Base-by-base conservation (phyloP, 768 basidiomycete genomes). In the Xanthoconium stramineum region DNA sequence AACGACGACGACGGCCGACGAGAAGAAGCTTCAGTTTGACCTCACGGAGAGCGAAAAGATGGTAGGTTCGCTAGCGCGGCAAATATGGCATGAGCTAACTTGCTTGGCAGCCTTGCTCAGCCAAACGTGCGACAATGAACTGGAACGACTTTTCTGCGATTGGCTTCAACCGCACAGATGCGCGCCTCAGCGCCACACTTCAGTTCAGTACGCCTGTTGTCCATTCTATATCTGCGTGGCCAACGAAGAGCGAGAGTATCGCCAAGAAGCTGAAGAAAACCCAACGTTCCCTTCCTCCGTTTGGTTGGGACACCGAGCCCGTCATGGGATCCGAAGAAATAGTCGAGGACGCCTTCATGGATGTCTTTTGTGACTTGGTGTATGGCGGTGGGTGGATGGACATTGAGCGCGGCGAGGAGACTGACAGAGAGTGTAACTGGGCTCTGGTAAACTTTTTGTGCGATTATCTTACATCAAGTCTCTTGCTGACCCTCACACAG, bases 231-330 rank as follows among this genome's bases (percentile, higher is more conserved):
- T 79, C 80, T 1, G 67, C 84, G 0, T 93, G 90, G 91, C 89
- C 91, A 0, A 70, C 80, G 5, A 84, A 92, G 39, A 84, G 80
- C 30, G 85, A 83, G 0, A 92, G 86, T 61, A 76, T 95, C 8
- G 80, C 78, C 20, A 84, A 82, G 64, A 91, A 93, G 69, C 72
- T 98, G 38, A 90, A 90, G 71, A 96, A 95, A 73, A 79, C 84
- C 5, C 88, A 93, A 65, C 64, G 65, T 38, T 62, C 81, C 2
- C 77, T 96, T 24, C 92, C 93, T 2, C 75, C 86, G 1, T 99
- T 99, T 67, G 88, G 91, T 0, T 96, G 94, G 90, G 93, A 97
- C 65, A 96, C 91, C 0, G 86, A 87, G 40, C 90, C 94, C 0
- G 84, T 91, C 19, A 74, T 86, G 56, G 91, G 89, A 6, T 72